Percentiles rank a stretch among this genome's conserved stretches.
phyloP scores from a whole-genome alignment of 257 asterid species.

The Misopates orontium region DNA sequence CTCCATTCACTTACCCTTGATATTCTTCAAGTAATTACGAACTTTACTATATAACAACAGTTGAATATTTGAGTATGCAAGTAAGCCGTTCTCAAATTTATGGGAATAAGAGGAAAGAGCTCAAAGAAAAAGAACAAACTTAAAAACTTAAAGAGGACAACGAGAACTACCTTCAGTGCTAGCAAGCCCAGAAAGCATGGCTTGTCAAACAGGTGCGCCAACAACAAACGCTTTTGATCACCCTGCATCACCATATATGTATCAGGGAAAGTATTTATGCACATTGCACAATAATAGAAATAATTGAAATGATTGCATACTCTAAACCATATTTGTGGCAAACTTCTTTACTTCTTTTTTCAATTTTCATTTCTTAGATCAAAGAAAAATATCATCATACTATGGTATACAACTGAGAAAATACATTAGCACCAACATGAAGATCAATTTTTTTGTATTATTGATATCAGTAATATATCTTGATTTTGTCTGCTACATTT shows the following conservation, averaged over 20 bases:
- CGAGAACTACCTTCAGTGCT: constrained; percentile 70
- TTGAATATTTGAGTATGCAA: neutral
- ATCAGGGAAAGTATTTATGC: neutral
- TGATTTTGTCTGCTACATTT: neutral
- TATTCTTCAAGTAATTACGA: no score
- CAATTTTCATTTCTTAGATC: constrained; percentile 3
- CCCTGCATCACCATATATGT: constrained; percentile 52
- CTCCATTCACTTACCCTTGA: no score
- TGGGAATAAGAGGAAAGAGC: neutral
- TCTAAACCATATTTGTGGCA: neutral
- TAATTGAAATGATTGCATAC: neutral
- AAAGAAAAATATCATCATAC: no score
- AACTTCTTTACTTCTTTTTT: neutral
- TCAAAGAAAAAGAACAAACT: neutral
- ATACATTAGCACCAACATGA: constrained; percentile 12
- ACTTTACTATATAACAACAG: no score
- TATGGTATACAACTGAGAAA: no score
- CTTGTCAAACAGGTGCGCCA: constrained; percentile 95
- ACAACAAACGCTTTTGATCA: constrained; percentile 63
- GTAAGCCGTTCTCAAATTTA: neutral
- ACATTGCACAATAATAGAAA: neutral
- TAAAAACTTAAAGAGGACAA: constrained; percentile 8
- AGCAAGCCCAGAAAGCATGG: constrained; percentile 96
- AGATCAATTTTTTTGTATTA: neutral
- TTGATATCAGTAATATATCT: constrained; percentile 2